phyloP scores from a whole-genome alignment of 257 asterid species.

The Cruciata laevipes region DNA sequence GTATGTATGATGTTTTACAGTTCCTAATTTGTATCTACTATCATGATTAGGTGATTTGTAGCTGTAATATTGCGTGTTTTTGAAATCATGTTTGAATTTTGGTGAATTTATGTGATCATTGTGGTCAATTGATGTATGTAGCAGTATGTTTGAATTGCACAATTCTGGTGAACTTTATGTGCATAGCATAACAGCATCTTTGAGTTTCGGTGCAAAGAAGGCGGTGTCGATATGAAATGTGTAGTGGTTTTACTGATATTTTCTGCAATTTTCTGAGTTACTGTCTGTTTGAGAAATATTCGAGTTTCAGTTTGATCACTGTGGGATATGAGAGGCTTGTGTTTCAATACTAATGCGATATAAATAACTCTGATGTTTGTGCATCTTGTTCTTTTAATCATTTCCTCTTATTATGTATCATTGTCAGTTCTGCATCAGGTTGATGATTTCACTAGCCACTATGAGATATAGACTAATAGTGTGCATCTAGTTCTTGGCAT shows the following conservation, averaged over 20 bases:
- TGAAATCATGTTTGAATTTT: no score
- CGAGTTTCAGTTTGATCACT: neutral
- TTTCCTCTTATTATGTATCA: no score
- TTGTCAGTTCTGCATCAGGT: no score
- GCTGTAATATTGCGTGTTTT: no score
- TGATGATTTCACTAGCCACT: no score
- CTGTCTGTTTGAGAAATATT: neutral
- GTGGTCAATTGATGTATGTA: no score
- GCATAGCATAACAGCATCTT: neutral
- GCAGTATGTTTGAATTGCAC: no score
- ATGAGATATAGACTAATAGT: no score
- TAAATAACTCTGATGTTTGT: neutral
- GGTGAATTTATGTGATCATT: no score
- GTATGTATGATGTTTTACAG: slow-evolving; percentile 17
- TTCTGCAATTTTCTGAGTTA: neutral
- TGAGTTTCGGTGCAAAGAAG: neutral
- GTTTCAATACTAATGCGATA: neutral
- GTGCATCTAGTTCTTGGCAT: neutral
- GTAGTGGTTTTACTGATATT: neutral
- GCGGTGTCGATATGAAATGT: neutral
- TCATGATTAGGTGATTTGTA: no score
- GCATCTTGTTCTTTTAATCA: no score
- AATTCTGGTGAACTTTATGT: neutral
- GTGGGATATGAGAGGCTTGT: neutral
- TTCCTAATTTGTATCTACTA: neutral